Conservation (phyloP, 2,329 filamentous ascomycete genomes). For the Chaetomiaceae sp. region DNA sequence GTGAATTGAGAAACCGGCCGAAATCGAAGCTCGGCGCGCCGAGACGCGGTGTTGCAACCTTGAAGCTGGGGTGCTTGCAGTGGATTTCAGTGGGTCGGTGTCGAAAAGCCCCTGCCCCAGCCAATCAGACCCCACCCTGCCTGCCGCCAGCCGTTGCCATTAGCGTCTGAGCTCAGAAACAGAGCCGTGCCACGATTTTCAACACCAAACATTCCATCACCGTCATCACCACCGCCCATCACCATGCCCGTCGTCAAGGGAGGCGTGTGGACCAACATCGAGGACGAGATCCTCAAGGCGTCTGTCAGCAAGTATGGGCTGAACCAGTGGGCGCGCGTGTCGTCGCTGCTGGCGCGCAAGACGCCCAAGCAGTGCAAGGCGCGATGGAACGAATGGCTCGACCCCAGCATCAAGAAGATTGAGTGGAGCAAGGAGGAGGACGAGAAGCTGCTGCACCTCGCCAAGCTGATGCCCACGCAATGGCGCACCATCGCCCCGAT, state of each 20-base stretch:
- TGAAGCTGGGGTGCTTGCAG: no score
- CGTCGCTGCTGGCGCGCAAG: slow-evolving; percentile 92
- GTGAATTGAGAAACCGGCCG: no score
- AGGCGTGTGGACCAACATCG: slow-evolving; percentile 71
- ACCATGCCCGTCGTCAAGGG: slow-evolving; percentile 68
- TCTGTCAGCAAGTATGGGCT: slow-evolving; percentile 91
- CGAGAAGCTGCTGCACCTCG: slow-evolving; percentile 91
- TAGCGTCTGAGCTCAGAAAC: neutral
- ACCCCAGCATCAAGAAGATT: slow-evolving; percentile 95
- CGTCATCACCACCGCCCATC: slow-evolving; percentile 3
- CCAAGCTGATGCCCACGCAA: slow-evolving; percentile 98
- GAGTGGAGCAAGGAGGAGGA: slow-evolving; percentile 99
- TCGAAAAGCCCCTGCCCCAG: no score
- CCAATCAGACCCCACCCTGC: slow-evolving; percentile 2
- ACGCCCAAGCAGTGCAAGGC: slow-evolving; percentile 99
- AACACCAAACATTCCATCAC: neutral
- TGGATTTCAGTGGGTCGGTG: neutral
- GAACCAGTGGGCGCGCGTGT: slow-evolving; percentile 98
- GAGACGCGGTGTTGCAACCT: slow-evolving; percentile 3
- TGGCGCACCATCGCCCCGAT: slow-evolving; percentile 98
- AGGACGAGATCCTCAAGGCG: slow-evolving; percentile 96
- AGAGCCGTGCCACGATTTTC: slow-evolving; percentile 9
- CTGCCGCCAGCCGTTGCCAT: slow-evolving; percentile 5
- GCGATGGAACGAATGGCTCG: slow-evolving; percentile 96
- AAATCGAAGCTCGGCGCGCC: neutral